Base-by-base conservation (phyloP, 2,329 filamentous ascomycete genomes). In the Lasiodiplodia hormozganensis region DNA sequence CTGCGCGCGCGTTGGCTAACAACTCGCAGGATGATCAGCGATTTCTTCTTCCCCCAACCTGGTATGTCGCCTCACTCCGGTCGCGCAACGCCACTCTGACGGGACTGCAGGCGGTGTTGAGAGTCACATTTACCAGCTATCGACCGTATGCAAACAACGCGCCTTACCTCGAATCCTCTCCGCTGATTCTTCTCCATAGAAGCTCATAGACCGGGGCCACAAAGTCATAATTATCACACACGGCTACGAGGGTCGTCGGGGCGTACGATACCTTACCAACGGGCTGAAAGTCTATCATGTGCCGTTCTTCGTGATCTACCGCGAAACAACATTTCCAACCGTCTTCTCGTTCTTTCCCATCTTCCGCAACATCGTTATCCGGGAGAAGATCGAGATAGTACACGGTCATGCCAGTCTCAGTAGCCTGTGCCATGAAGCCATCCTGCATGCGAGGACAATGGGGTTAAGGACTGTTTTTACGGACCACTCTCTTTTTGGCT, bases 1-100 rank as follows among this genome's bases (percentile, higher is more conserved):
- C n/a, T 54, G 21, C 40, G 38, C 25, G 34, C 18, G 25, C 36
- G 64, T 70, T 64, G 67, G 60, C 72, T 78, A 67, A 79, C 74
- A 69, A 11, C n/a, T 14, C 31, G 14, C 68, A 89, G 87, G 69
- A 99, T 99, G 96, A 92, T 97, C 80, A 94, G 95, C 87, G 96
- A 99, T 85, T 97, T 97, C 87, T 99, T 99, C 89, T 99, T 96
- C 78, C 96, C 96, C 16, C 95, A 98, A 77, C 95, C 96, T 65
- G 94, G 85, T 85, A 78, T 65, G 80, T 67, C 25, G 12, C 23
- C 12, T 8, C 58, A 23, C 49, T n/a, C 5, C 2, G 4, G 31
- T 14, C n/a, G 7, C 16, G 58, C 7, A 36, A 21, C 4, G 3
- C 21, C 47, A n/a, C 16, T 31, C 12, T 57, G 72, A 75, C 78